Evolutionary conservation across 1,284 basidiomycete genomes (phyloP), one percentile per base, ranked within the genome.

Genomic region (Inonotus obliquus): DNA sequence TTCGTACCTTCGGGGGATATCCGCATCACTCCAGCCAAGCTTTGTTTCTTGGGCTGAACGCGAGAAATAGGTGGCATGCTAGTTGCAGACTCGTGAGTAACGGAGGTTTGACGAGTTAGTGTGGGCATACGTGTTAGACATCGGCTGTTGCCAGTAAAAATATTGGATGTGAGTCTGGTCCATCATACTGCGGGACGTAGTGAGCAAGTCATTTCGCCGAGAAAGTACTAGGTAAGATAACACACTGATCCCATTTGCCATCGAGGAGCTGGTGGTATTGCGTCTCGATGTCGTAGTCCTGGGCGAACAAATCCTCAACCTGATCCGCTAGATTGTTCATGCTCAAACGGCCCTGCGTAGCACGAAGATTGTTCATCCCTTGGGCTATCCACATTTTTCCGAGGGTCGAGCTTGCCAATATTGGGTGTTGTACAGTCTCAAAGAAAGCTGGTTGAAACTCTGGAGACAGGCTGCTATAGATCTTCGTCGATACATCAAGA

Each of bases 61-160:
- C 79, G 76, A 41, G 79, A 80, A 19, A 86, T 71, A n/a, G 74
- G 67, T 0, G 85, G 84, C 81, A 85, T 83, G 0, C 82, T 85
- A 10, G 5, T 63, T 6, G 61, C 9, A 57, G 17, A 7, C 49
- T 14, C 2, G 57, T 54, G 64, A n/a, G 21, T 21, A 32, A n/a
- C 14, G 1, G 17, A 11, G 25, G n/a, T n/a, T 17, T n/a, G 25
- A 9, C 32, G 25, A 19, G 32, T 29, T 27, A 39, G 1, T 53
- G 39, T 32, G 9, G 14, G 69, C 77, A 39, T 65, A 83, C 83
- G 79, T 79, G 70, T 87, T 82, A 2, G 79, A 76, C 77, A 83
- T 82, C 0, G 85, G 85, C 68, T 86, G 81, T 66, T 89, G 87
- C 86, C 86, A 89, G 70, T 89, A 88, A 64, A 78, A 81, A 66